Evolutionary conservation across 108 stramenopile species (phyloP).

Genomic region (Chaetoceros tenuissimus): DNA sequence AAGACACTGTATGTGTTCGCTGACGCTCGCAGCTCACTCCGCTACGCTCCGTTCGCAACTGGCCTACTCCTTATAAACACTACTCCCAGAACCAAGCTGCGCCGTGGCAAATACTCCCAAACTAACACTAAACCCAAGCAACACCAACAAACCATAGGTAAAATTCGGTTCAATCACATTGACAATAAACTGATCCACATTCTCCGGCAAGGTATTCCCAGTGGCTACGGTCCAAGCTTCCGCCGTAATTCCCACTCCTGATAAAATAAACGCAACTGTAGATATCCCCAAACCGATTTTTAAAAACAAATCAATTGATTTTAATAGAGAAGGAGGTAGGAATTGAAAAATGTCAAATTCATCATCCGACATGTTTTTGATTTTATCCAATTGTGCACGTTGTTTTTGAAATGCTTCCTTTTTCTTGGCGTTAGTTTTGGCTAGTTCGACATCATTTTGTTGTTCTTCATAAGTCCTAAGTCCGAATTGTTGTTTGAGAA

Average conservation of each 20-base stretch:
- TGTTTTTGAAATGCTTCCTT: conserved; percentile 15
- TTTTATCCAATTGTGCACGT: conserved; percentile 25
- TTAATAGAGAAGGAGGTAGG: conserved; percentile 50
- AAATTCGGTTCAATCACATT: conserved; percentile 75
- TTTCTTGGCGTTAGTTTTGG: conserved; percentile 1
- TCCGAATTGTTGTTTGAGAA: conserved; percentile 64
- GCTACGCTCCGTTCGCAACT: too few species aligned
- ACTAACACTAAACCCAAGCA: conserved; percentile 64
- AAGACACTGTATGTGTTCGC: too few species aligned
- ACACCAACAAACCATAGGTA: conserved; percentile 61
- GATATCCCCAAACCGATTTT: conserved; percentile 54
- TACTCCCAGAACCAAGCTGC: conserved; percentile 43
- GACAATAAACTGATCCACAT: conserved; percentile 57
- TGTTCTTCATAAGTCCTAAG: conserved; percentile 68
- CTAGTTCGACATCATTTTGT: conserved; percentile 26
- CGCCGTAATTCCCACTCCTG: conserved; percentile 64
- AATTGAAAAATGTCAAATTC: conserved; percentile 60
- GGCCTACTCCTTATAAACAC: conserved; percentile 40
- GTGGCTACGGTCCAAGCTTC: conserved; percentile 69
- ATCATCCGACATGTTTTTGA: conserved; percentile 32
- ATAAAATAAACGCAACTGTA: conserved; percentile 46
- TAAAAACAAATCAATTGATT: conserved; percentile 60
- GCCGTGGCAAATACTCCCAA: conserved; percentile 71
- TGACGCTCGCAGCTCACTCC: too few species aligned
- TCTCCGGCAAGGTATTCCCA: conserved; percentile 38